Conservation (phyloP, 495 filamentous ascomycete species). For the Cairneyella variabilis region DNA sequence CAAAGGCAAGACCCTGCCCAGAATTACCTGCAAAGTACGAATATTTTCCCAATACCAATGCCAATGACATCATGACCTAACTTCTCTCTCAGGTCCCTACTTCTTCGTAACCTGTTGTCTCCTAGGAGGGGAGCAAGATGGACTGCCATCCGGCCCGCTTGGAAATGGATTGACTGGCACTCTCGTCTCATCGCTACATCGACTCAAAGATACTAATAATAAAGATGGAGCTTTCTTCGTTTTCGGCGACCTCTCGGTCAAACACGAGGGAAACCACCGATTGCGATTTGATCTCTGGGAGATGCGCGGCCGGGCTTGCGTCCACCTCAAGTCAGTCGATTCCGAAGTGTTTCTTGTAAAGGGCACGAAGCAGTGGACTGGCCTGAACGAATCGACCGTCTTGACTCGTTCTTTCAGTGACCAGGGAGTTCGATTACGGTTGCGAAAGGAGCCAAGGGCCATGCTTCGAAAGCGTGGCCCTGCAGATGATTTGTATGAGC, state of each 20-base stretch:
- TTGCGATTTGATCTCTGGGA: constrained; percentile 87
- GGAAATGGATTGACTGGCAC: constrained; percentile 68
- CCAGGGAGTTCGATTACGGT: constrained; percentile 84
- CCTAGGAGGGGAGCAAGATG: constrained; percentile 50
- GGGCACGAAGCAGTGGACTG: constrained; percentile 75
- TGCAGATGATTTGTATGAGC: constrained; percentile 24
- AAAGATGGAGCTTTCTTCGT: constrained; percentile 94
- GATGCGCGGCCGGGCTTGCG: constrained; percentile 58
- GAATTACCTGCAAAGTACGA: constrained; percentile 63
- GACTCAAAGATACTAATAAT: constrained; percentile 89
- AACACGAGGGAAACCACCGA: constrained; percentile 72
- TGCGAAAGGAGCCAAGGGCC: constrained; percentile 78
- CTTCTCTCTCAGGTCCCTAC: constrained; percentile 59
- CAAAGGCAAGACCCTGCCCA: constrained; percentile 68
- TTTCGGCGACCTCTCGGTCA: constrained; percentile 89
- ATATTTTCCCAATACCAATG: neutral
- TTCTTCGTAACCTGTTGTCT: constrained; percentile 79
- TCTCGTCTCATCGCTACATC: constrained; percentile 86
- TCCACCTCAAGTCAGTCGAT: constrained; percentile 63
- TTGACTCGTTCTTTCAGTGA: constrained; percentile 91
- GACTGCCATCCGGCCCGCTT: constrained; percentile 20
- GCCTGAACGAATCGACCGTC: constrained; percentile 87
- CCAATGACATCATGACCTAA: neutral
- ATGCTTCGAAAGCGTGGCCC: constrained; percentile 36
- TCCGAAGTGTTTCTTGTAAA: constrained; percentile 76